phyloP scores from a whole-genome alignment of 305 asterid genomes.

The Solanum hybrid region DNA sequence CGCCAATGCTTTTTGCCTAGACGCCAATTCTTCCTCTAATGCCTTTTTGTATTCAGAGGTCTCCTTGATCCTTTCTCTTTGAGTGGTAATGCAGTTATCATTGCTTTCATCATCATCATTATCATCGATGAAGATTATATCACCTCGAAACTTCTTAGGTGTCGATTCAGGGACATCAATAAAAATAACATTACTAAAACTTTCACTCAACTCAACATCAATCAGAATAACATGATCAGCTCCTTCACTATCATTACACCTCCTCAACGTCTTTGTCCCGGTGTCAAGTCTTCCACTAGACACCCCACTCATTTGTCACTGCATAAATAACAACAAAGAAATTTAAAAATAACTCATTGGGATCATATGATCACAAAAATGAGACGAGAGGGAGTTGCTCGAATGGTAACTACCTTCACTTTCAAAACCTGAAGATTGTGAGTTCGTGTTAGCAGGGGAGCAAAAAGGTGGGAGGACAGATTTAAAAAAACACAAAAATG shows the following conservation, averaged over 20 bases:
- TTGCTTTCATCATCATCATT: slow-evolving; percentile 44
- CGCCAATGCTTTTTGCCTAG: slow-evolving; percentile 47
- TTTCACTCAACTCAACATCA: slow-evolving; percentile 44
- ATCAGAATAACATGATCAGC: slow-evolving; percentile 41
- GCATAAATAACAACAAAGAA: background rate
- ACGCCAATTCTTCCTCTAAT: slow-evolving; percentile 68
- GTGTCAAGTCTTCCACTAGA: slow-evolving; percentile 34
- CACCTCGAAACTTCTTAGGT: slow-evolving; percentile 19
- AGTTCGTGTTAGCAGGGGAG: background rate
- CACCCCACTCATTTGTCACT: slow-evolving; percentile 42
- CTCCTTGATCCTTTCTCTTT: slow-evolving; percentile 74
- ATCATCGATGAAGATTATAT: slow-evolving; percentile 32
- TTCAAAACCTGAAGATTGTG: background rate
- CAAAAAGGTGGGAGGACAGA: background rate
- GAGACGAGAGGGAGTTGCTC: background rate
- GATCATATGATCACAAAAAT: background rate
- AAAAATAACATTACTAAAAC: slow-evolving; percentile 34
- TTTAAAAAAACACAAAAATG: background rate
- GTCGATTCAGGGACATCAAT: slow-evolving; percentile 54
- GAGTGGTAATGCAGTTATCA: slow-evolving; percentile 30
- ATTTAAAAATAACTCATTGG: background rate
- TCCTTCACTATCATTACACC: slow-evolving; percentile 32
- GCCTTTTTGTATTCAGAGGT: slow-evolving; percentile 78
- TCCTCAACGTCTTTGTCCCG: slow-evolving; percentile 37
- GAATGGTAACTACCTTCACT: fast-evolving